phyloP scores from a whole-genome alignment of 805 yeast genomes.

The Pichia paraexigua region DNA sequence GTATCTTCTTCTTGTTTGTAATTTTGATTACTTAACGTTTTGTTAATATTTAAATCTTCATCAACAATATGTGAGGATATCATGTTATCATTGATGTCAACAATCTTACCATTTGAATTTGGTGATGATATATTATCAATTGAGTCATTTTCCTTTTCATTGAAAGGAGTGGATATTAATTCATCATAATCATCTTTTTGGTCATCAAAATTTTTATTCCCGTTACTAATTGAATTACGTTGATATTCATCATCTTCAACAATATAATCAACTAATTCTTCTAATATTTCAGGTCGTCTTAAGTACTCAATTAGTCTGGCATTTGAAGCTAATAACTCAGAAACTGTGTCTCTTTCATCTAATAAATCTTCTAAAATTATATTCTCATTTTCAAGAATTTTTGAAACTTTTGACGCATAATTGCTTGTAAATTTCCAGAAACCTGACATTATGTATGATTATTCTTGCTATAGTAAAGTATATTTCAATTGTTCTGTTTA shows the following conservation, averaged over 20 bases:
- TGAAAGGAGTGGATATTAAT: not conserved
- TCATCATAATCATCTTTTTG: not conserved
- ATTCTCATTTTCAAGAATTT: conserved; percentile 40
- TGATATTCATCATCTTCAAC: conserved; percentile 42
- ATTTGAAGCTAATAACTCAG: conserved; percentile 66
- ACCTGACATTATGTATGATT: conserved; percentile 25
- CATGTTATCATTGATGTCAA: not conserved
- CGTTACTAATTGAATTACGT: conserved; percentile 11
- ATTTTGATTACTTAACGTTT: not conserved
- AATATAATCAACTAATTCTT: conserved; percentile 59
- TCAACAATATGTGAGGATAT: not conserved
- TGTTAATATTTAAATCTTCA: not conserved
- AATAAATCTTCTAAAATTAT: conserved; percentile 49
- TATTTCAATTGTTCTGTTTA: not conserved
- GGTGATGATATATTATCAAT: not conserved
- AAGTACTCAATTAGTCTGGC: conserved; percentile 70
- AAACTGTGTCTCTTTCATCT: conserved; percentile 67
- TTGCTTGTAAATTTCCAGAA: conserved; percentile 39
- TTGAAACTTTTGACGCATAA: conserved; percentile 51
- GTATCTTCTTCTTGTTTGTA: not conserved
- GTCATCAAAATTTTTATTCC: conserved; percentile 1
- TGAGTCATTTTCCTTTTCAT: not conserved
- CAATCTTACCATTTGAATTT: not conserved
- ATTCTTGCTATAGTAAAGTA: not conserved
- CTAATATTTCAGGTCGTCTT: conserved; percentile 68